Base-by-base conservation (phyloP, 2,329 filamentous ascomycete genomes). In the Colletotrichum agaves region DNA sequence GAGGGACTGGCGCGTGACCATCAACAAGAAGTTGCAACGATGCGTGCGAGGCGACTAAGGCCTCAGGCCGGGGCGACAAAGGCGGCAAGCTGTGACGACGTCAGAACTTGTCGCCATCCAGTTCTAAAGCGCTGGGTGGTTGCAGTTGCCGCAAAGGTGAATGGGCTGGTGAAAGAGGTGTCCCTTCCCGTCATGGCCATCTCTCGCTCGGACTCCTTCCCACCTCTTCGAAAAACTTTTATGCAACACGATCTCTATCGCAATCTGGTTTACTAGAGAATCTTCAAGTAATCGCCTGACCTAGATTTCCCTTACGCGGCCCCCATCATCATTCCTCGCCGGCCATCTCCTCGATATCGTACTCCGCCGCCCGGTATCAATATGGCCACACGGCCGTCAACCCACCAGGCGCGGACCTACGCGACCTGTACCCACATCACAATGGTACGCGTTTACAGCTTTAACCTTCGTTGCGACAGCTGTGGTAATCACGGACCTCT, bases 371-470 rank as follows among this genome's bases (percentile, higher is more conserved):
- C 33, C 17, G 50, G n/a, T 50, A 62, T 47, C 56, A 61, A 21
- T 56, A 67, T 67, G 62, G 31, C 63, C 37, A 23, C 66, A 4
- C 49, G 60, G 21, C 21, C 47, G 27, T 11, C 8, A 35, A 15
- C 23, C 27, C 55, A 37, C 5, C 55, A 21, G 27, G 21, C 56
- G 49, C 66, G 66, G 5, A 19, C 49, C 21, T 57, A 43, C 19
- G 66, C 63, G 10, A 21, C 63, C 5, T 94, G 92, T 77, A 91
- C 88, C 2, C 92, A 94, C 74, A 79, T 88, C 50, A 88, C 84
- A 62, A 90, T 93, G 85, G 87, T 88, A 10, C 87, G 90, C 31
- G 77, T 93, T 49, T 92, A 89, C 72, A 85, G 84, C 37, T 65
- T 78, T 19, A 75, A 82, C 31, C 76, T 82, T 52, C 74, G 76